Conservation (phyloP, 768 basidiomycete genomes). For the Tremella fuciformis region DNA sequence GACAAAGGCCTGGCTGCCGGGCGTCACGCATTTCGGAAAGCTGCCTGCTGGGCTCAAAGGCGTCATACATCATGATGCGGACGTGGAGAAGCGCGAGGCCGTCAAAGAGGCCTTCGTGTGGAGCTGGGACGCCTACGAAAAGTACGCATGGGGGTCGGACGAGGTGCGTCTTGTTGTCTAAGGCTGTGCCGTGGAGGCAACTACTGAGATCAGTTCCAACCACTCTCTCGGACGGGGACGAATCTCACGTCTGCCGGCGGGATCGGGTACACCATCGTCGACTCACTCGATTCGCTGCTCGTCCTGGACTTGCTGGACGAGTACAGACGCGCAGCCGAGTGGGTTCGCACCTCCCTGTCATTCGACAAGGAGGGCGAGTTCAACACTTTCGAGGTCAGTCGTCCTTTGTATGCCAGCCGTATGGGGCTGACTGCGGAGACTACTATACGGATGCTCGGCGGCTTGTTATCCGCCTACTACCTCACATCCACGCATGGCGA, state of each 20-base stretch:
- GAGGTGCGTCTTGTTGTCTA: slow-evolving; percentile 47
- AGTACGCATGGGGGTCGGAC: slow-evolving; percentile 85
- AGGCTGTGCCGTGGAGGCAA: too few species aligned
- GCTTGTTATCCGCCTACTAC: slow-evolving; percentile 80
- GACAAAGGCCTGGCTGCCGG: too few species aligned
- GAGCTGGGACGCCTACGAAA: slow-evolving; percentile 55
- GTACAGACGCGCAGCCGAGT: slow-evolving; percentile 70
- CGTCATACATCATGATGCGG: slow-evolving; percentile 56
- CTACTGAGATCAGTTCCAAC: slow-evolving; percentile 65
- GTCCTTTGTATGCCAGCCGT: not conserved
- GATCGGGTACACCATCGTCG: slow-evolving; percentile 84
- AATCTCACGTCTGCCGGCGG: slow-evolving; percentile 72
- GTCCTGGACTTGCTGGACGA: slow-evolving; percentile 80
- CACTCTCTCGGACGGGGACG: slow-evolving; percentile 67
- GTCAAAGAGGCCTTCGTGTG: slow-evolving; percentile 69
- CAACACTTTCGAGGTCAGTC: slow-evolving; percentile 83
- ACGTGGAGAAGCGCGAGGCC: slow-evolving; percentile 64
- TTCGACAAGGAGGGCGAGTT: slow-evolving; percentile 76
- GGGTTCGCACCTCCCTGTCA: slow-evolving; percentile 67
- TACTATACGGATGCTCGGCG: slow-evolving; percentile 87
- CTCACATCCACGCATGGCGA: slow-evolving; percentile 57
- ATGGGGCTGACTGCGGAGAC: slow-evolving; percentile 58
- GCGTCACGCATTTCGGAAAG: too few species aligned
- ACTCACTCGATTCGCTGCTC: slow-evolving; percentile 81
- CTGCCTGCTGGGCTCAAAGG: not conserved